phyloP scores from a whole-genome alignment of 139 green algal species.

The Pleodorina starrii region DNA sequence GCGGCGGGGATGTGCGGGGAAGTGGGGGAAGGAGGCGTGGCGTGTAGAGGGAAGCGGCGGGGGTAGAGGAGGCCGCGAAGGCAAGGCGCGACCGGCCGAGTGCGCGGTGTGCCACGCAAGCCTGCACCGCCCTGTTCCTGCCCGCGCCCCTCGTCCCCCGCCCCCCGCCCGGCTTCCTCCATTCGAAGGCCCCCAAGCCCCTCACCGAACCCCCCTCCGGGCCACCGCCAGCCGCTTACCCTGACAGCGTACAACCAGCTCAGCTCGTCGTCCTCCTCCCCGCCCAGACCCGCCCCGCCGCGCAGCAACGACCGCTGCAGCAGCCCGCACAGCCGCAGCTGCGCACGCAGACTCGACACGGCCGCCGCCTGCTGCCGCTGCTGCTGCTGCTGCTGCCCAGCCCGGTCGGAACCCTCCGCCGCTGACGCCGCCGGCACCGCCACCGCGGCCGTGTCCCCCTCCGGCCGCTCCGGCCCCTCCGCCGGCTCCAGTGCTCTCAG shows the following conservation, averaged over 20 bases:
- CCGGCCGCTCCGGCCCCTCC: neutral
- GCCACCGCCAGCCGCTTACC: neutral
- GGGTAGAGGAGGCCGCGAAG: no score
- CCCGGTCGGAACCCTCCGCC: neutral
- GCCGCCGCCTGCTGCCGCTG: neutral
- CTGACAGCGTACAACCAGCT: conserved; percentile 1
- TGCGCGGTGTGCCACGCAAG: neutral
- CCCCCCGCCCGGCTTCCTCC: no score
- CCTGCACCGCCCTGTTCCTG: neutral
- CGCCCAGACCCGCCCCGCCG: conserved; percentile 18
- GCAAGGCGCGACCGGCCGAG: neutral
- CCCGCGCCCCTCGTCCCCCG: neutral
- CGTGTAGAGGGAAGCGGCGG: no score
- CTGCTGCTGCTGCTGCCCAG: neutral
- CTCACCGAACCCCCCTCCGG: no score
- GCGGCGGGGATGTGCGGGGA: no score
- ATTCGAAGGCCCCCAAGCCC: no score
- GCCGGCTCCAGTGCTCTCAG: neutral
- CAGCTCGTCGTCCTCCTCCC: conserved; percentile 6
- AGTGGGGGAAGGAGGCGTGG: neutral
- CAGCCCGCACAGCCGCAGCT: conserved; percentile 22
- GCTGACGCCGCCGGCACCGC: no score
- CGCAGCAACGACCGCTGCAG: conserved; percentile 6
- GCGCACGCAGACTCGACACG: neutral
- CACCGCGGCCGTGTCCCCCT: no score